Base-by-base conservation (phyloP, 2,329 filamentous ascomycete species). In the Paraphoma chrysanthemicola region DNA sequence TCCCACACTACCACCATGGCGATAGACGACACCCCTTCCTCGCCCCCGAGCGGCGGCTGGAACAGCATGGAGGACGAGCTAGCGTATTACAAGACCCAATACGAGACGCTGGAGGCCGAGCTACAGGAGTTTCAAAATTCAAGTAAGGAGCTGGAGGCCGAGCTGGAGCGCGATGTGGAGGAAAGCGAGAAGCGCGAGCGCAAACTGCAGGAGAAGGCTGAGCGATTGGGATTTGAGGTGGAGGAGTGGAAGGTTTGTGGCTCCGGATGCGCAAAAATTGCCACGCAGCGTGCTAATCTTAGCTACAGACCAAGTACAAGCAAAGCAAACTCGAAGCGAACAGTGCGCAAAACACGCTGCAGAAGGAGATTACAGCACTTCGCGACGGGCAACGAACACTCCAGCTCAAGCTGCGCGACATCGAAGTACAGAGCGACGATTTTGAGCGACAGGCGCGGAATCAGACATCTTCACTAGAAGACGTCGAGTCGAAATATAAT, bases 371-470 rank as follows among this genome's bases (percentile, higher is more conserved):
- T 69, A 99, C 95, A 6, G 90, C 86, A 8, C 84, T 99, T 68
- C 90, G 95, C 72, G 93, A 99, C 64, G 78, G 88, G 47, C 96
- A 93, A 77, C 85, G 95, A 63, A 88, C 89, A 3, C 79, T 97
- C 59, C 90, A 95, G 70, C 82, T 97, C 61, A 91, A 86, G 77
- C 82, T 99, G 55, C 89, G 95, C 66, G 95, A 99, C 76, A 97
- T 94, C 68, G 95, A 99, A 79, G 95, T 99, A 53, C 92, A 91
- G 75, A 99, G 98, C 80, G 95, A 99, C 82, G 95, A 99, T 78
- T 97, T 94, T 74, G 95, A 99, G 81, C 89, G 93, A 64, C 94
- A 98, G 80, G 94, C 95, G 66, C 89, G 95, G 68, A 95, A 97
- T 78, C 97, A 94, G 29, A 93, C 92, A 36, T 97, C 93, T 44